These are phyloP conservation scores for Aspergillus fumigatiaffinis DNA, from an alignment of 2,329 filamentous ascomycete species.

Conservation along the genomic window DNA sequence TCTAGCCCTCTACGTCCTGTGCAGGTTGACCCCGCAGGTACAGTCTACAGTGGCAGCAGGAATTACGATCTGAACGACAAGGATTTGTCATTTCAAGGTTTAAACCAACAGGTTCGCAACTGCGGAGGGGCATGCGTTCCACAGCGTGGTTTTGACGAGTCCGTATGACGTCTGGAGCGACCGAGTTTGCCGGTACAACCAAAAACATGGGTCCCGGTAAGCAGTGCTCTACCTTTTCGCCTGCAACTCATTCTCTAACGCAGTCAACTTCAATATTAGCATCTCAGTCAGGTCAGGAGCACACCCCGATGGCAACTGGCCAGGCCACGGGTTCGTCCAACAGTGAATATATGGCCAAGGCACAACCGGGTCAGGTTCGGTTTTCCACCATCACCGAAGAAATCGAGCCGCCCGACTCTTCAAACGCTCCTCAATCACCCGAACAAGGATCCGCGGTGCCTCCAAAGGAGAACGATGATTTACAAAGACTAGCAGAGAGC, in stretches of 20 bases:
- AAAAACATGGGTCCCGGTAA: conserved; percentile 28
- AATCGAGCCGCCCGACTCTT: conserved; percentile 52
- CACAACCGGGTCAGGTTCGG: conserved; percentile 51
- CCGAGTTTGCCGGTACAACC: conserved; percentile 22
- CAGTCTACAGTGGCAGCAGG: not conserved
- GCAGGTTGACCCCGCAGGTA: not conserved
- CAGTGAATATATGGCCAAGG: conserved; percentile 26
- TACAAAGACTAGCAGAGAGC: conserved; percentile 67
- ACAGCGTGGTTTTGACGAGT: conserved; percentile 22
- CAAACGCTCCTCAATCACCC: conserved; percentile 18
- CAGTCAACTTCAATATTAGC: conserved; percentile 8
- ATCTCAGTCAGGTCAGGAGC: conserved; percentile 15
- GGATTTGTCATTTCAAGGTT: not conserved
- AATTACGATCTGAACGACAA: not conserved
- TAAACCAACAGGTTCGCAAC: not conserved
- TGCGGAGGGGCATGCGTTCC: conserved; percentile 34
- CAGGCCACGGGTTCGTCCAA: conserved; percentile 21
- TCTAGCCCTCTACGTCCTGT: not conserved
- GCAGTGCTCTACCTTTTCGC: conserved; percentile 15
- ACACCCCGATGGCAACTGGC: conserved; percentile 19
- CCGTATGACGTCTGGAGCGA: conserved; percentile 35
- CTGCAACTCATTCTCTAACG: conserved; percentile 4
- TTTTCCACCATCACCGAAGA: conserved; percentile 70
- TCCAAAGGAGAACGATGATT: conserved; percentile 53
- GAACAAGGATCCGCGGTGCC: conserved; percentile 18